phyloP scores from a whole-genome alignment of 306 rosid species.

The Astragalus glycyphyllos region DNA sequence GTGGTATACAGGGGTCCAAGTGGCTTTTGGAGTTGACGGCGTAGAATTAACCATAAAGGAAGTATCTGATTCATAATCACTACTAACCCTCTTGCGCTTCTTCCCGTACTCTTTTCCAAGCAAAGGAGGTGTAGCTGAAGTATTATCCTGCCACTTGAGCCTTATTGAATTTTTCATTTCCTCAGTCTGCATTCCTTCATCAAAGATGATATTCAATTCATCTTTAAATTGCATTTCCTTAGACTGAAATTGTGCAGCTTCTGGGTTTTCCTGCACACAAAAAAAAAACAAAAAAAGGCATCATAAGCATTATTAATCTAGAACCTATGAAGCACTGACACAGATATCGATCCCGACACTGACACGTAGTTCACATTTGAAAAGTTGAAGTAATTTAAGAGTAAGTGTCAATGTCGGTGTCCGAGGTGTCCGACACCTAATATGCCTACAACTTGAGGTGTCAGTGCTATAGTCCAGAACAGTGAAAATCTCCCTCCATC shows the following conservation, averaged over 20 bases:
- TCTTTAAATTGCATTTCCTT: constrained; percentile 59
- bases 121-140: constrained; percentile 43
- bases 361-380: too few relatives aligned
- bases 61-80: constrained; percentile 39
- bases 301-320: constrained; percentile 3
- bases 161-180: constrained; percentile 38
- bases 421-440: too few relatives aligned
- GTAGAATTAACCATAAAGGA: constrained; percentile 30
- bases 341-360: too few relatives aligned
- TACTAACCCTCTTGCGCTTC: constrained; percentile 45
- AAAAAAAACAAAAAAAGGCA: constrained; percentile 33
- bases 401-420: too few relatives aligned
- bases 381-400: too few relatives aligned
- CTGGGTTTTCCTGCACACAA: constrained; percentile 54
- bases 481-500: constrained; percentile 28
- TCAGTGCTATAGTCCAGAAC: neutral
- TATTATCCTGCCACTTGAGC: constrained; percentile 44
- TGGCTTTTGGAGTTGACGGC: constrained; percentile 54
- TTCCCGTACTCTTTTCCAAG: constrained; percentile 45
- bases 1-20: constrained; percentile 61
- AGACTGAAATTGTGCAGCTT: constrained; percentile 59
- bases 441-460: too few relatives aligned
- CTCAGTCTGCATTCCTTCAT: constrained; percentile 45
- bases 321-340: too few relatives aligned
- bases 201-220: constrained; percentile 53